phyloP scores from a whole-genome alignment of 2,329 filamentous ascomycete genomes.

The Calonectria ilicicola region DNA sequence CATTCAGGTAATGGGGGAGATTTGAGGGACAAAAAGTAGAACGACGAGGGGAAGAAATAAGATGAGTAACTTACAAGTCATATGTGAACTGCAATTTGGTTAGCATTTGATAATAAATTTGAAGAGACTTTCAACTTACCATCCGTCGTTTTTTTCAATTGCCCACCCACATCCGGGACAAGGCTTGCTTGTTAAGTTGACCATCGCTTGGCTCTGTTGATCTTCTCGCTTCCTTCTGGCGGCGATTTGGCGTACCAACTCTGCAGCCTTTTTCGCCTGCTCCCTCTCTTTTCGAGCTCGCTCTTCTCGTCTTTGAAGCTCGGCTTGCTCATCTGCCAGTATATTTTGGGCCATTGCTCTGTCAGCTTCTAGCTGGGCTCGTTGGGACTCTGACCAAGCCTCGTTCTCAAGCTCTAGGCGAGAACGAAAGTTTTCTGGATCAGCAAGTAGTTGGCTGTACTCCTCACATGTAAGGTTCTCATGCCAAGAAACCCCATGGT shows the following conservation, averaged over 20 bases:
- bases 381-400: constrained; percentile 53
- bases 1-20: constrained; percentile 15
- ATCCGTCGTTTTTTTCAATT: constrained; percentile 56
- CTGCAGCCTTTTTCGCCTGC: constrained; percentile 41
- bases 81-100: constrained; percentile 50
- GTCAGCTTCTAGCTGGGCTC: constrained; percentile 61
- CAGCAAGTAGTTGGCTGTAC: constrained; percentile 53
- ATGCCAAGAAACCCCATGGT: constrained; percentile 57
- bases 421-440: constrained; percentile 54
- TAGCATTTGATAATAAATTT: constrained; percentile 30
- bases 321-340: constrained; percentile 45
- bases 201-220: constrained; percentile 41
- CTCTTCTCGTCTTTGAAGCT: constrained; percentile 37
- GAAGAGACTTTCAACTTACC: constrained; percentile 48
- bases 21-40: neutral
- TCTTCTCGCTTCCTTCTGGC: constrained; percentile 51
- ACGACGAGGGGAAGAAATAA: neutral
- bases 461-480: constrained; percentile 55
- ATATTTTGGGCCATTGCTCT: constrained; percentile 48
- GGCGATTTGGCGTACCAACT: constrained; percentile 42
- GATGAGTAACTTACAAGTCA: constrained; percentile 53
- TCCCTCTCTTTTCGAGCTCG: constrained; percentile 37
- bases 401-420: constrained; percentile 51
- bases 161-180: constrained; percentile 53
- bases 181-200: constrained; percentile 49